Base-by-base conservation (phyloP, 257 asterid genomes). In the Solanum infundibuliforme region DNA sequence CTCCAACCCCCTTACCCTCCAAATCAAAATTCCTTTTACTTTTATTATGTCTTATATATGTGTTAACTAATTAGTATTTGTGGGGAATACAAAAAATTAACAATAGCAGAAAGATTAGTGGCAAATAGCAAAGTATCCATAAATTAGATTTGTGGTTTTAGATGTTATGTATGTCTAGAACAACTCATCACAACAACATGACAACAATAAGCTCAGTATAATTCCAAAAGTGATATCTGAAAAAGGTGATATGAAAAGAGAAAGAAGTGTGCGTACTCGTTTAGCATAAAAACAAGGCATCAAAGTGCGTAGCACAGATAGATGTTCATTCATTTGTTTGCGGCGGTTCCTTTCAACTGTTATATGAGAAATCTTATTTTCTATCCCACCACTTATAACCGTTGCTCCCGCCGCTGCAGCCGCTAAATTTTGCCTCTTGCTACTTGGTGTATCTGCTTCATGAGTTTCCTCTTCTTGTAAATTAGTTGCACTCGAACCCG, bases 221-320 rank as follows among this genome's bases (percentile, higher is more conserved):
- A 11, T 5, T 11, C 6, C 8, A 35, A 35, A 35, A 35, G 38
- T 35, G 38, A 35, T 35, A 35, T 35, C 38, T 35, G 38, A 35
- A 35, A 35, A 35, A 35, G 38, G 38, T 35, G 38, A 35, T 35
- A 35, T 1, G 12, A 38, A n/a, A 25, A 43, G 39, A 43, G 9
- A 43, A 43, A 41, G 8, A 43, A 79, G 21, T 34, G 5, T 86
- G 39, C 83, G 1, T 86, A 86, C 88, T 75, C 88, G 72, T 21
- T 86, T 86, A 58, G 82, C 88, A 86, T 86, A 86, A 86, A 86
- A 86, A n/a, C 83, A 73, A 55, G 88, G 88, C 88, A 86, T 86
- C 83, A 86, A 75, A 71, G 88, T 27, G 52, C 88, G 88, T 6
- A 86, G 88, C 12, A 86, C 88, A 18, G 88, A 43, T 2, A 86